phyloP scores from a whole-genome alignment of 768 basidiomycete species.

The Amanita inopinata region DNA sequence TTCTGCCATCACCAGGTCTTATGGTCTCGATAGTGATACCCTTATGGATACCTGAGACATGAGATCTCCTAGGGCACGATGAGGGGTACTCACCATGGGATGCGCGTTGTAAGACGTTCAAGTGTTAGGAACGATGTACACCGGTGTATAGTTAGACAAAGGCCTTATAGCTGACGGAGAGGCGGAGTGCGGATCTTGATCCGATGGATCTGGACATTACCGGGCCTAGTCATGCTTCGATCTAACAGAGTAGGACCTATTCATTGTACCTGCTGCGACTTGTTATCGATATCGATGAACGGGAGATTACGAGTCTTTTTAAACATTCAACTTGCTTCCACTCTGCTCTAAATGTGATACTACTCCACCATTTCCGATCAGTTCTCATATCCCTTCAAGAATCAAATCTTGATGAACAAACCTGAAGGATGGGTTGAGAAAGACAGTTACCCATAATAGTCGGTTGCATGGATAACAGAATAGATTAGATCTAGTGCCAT shows the following conservation, averaged over 20 bases:
- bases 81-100: constrained; percentile 25
- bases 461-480: background rate
- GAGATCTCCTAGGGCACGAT: constrained; percentile 13
- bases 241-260: constrained; percentile 7
- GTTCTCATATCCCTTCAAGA: background rate
- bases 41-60: constrained; percentile 25
- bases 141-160: constrained; percentile 18
- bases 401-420: background rate
- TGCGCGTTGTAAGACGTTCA: constrained; percentile 16
- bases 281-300: constrained; percentile 24
- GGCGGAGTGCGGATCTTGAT: constrained; percentile 74
- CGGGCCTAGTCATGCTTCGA: constrained; percentile 16
- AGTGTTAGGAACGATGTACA: constrained; percentile 9
- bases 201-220: constrained; percentile 39
- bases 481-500: too few species aligned
- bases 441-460: background rate
- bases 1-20: constrained; percentile 48
- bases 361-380: too few species aligned
- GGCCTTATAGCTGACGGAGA: constrained; percentile 36
- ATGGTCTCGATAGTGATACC: constrained; percentile 61
- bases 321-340: background rate
- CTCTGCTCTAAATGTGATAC: too few species aligned
- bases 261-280: constrained; percentile 6
- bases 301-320: background rate
- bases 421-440: background rate